These are phyloP conservation scores for Agaricales sp. DNA, from an alignment of 1,284 basidiomycete genomes.

Conservation along the genomic window DNA sequence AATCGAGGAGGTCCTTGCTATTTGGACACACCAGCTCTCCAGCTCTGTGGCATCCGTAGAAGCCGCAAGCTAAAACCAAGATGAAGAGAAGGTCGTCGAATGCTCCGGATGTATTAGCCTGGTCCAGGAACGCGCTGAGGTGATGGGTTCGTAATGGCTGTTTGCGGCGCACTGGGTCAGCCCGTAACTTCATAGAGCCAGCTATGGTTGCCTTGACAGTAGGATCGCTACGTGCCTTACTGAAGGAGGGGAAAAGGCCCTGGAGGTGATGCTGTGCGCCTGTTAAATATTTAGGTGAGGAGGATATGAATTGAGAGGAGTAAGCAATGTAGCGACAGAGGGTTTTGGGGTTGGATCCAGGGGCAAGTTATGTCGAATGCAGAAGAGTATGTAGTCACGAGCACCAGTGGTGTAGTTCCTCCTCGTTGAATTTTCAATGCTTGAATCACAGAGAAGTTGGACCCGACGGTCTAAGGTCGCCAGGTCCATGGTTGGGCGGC, in stretches of 20 bases:
- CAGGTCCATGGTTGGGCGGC: no score
- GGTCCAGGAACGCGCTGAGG: not conserved
- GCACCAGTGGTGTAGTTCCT: no score
- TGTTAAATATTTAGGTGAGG: conserved; percentile 14
- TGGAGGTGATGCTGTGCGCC: conserved; percentile 11
- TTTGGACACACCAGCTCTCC: not conserved
- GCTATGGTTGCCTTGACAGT: no score
- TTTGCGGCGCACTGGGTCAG: not conserved
- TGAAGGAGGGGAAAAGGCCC: conserved; percentile 12
- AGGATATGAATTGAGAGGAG: conserved; percentile 12
- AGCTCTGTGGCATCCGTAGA: not conserved
- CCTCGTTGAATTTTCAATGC: no score
- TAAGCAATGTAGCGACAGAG: conserved; percentile 14
- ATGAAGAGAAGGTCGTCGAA: not conserved
- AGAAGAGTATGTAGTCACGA: conserved; percentile 17
- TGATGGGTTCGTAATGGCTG: not conserved
- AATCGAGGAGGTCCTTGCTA: conserved; percentile 1
- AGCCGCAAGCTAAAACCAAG: not conserved
- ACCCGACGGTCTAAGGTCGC: no score
- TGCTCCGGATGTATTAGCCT: not conserved
- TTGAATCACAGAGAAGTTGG: no score
- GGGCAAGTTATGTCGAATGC: conserved; percentile 10
- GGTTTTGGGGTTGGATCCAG: conserved; percentile 15
- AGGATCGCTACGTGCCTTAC: conserved; percentile 3
- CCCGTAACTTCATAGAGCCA: no score